Conservation (phyloP, 495 filamentous ascomycete species). For the Chaetomidium leptoderma region DNA sequence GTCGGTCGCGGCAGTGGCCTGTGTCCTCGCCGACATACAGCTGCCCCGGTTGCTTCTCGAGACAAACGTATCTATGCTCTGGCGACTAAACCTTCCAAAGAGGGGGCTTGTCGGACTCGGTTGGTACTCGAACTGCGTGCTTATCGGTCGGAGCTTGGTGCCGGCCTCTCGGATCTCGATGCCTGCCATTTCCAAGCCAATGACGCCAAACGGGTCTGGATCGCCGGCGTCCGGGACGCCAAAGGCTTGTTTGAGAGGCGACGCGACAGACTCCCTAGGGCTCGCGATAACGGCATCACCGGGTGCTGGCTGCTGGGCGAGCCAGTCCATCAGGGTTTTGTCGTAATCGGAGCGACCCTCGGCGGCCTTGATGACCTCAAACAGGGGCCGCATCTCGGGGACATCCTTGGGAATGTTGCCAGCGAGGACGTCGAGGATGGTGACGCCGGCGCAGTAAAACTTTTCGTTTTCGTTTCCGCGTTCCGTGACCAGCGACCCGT, state of each 20-base stretch:
- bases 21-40: slow-evolving; percentile 52
- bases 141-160: slow-evolving; percentile 60
- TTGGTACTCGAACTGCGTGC: slow-evolving; percentile 74
- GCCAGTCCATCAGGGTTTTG: slow-evolving; percentile 44
- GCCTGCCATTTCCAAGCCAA: slow-evolving; percentile 77
- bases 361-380: slow-evolving; percentile 78
- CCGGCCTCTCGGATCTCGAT: slow-evolving; percentile 85
- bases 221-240: slow-evolving; percentile 73
- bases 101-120: slow-evolving; percentile 72
- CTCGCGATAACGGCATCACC: slow-evolving; percentile 64
- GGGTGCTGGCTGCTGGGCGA: slow-evolving; percentile 59
- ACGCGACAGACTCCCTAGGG: slow-evolving; percentile 31
- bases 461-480: slow-evolving; percentile 83
- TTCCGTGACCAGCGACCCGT: slow-evolving; percentile 81
- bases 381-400: slow-evolving; percentile 58
- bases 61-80: slow-evolving; percentile 59
- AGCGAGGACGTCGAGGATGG: slow-evolving; percentile 74
- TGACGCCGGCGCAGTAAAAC: slow-evolving; percentile 71
- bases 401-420: slow-evolving; percentile 71
- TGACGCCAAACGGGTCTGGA: slow-evolving; percentile 84
- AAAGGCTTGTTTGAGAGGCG: slow-evolving; percentile 48
- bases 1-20: slow-evolving; percentile 59
- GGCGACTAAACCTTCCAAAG: slow-evolving; percentile 62
- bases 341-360: slow-evolving; percentile 76
- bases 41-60: slow-evolving; percentile 64